Evolutionary conservation across 2,329 filamentous ascomycete genomes (phyloP).

Genomic region (Calonectria pauciramosa): DNA sequence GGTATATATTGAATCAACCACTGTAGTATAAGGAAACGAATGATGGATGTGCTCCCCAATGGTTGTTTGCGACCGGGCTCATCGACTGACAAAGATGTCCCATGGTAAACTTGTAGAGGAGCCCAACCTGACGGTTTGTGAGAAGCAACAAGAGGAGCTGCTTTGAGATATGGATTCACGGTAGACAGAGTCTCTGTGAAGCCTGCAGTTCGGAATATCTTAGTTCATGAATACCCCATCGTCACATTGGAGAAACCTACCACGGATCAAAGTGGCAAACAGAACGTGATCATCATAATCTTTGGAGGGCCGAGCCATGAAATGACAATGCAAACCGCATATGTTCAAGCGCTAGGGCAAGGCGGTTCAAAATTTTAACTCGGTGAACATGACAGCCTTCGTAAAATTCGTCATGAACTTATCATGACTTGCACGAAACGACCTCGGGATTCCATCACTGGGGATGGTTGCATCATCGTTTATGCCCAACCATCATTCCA

Average conservation of each 20-base stretch:
- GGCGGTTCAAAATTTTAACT: neutral
- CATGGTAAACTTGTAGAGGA: slow-evolving; percentile 26
- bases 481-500: neutral
- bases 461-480: neutral
- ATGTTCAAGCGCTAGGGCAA: neutral
- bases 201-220: slow-evolving; percentile 13
- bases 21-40: neutral
- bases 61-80: slow-evolving; percentile 39
- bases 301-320: neutral
- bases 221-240: neutral
- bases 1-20: slow-evolving; percentile 42
- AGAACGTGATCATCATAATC: neutral
- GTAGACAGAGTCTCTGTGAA: slow-evolving; percentile 41
- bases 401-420: neutral
- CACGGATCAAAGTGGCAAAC: slow-evolving; percentile 37
- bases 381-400: neutral
- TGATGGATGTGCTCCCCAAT: neutral
- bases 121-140: slow-evolving; percentile 22
- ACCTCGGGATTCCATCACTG: neutral
- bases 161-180: slow-evolving; percentile 47
- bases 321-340: neutral
- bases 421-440: neutral
- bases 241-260: neutral
- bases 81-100: slow-evolving; percentile 43
- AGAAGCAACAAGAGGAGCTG: slow-evolving; percentile 40